Evolutionary conservation across 1,139 yeast genomes (phyloP), one percentile per base, ranked within the genome.

Genomic region (Torulaspora globosa): DNA sequence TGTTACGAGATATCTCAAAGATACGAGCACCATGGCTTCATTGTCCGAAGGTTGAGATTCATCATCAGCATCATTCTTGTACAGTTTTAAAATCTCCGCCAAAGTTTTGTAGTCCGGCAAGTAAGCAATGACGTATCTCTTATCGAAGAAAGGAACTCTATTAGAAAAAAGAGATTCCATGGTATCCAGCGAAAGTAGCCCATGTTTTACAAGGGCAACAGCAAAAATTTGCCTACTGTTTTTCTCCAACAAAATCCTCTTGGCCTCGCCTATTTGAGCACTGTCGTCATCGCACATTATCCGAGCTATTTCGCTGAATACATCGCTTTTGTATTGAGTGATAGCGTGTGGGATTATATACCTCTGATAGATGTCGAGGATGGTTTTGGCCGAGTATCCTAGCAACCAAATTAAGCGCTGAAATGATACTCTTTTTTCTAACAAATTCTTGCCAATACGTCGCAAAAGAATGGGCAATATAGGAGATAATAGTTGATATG

Each of bases 281-380:
- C 44, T 33, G 15, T 60, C 59, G 11, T 52, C 50, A 32, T 56
- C 60, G 44, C 63, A 59, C 58, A 60, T 63, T 3, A 70, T 68
- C 4, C 59, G 60, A 0, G 84, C 78, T 37, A 82, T 74, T 49
- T 78, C 82, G 36, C 79, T 76, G 42, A 90, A 70, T 41, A 79
- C 75, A 55, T 82, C 88, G 43, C 72, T 71, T 50, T 82, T 76
- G 57, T 81, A 80, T 44, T 79, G 79, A 39, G 80, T 81, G 44
- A 88, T 72, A 10, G 90, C 71, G 53, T 81, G 75, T 0, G 98
- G 97, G 0, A 90, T 75, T 0, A 92, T 85, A 57, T 80, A 84
- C 18, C 80, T 78, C 43, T 79, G 79, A 1, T 95, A 87, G 47
- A 92, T 73, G 35, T 73, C 72, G 31, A 90, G 69, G 47, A 92